Base-by-base conservation (phyloP, 306 rosid species). In the Gillenia trifoliata region DNA sequence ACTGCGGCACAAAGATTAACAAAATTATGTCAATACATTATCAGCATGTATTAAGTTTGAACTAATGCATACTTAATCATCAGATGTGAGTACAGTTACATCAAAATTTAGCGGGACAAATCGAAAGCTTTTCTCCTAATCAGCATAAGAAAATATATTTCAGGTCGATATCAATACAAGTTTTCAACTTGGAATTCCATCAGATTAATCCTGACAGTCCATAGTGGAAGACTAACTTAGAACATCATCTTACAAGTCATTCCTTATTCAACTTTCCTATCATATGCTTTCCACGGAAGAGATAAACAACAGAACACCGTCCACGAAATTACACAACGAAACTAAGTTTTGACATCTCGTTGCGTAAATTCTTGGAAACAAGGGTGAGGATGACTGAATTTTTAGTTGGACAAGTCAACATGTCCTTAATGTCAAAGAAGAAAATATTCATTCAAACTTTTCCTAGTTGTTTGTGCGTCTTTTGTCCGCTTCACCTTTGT, bases 1-100 rank as follows among this genome's bases (percentile, higher is more conserved):
- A 88, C 30, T 82, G 75, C 90, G 82, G 86, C 73, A 47, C 17
- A 29, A 59, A 68, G 33, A 76, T 43, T 75, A 56, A 68, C 12
- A 54, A 80, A 45, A 64, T 59, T 28, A 62, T 43, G 80, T 63
- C 59, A 52, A 41, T 71, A 68, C 38, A 76, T 36, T 36, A 50
- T 36, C 30, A 41, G 31, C 60, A 72, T 4, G 31, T 22, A 33
- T 33, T 20, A 11, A 17, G 28, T 64, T 31, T 19, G 43, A 64
- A 33, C 25, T 8, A 64, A 64, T 19, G 22, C 40, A 10, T 64
- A 10, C 17, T 17, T 64, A 10, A 64, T 9, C 45, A 64, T 64
- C 7, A 6, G 45, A 33, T 64, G 66, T 29, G 38, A 29, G 40
- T 61, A 59, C 34, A 26, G 33, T 26, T 62, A 62, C 12, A 23